Base-by-base conservation (phyloP, 176 grass and related monocot species). In the Paspalum notatum region DNA sequence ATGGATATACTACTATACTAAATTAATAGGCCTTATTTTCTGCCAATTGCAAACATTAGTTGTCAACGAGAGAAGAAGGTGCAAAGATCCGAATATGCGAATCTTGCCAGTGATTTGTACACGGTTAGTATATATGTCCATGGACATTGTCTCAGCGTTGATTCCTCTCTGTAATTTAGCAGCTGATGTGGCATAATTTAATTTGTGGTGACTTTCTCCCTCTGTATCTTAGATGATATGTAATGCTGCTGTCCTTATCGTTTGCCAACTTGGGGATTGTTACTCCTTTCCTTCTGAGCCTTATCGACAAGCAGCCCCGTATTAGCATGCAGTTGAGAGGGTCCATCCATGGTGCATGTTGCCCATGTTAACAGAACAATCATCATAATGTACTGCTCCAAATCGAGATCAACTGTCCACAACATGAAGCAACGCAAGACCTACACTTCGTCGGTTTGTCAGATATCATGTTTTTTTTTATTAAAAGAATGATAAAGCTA, bases 71-170 rank as follows among this genome's bases (percentile, higher is more conserved):
- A 24, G 39, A 48, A 68, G 3, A 53, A 26, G 32, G 25, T 54
- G 59, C 4, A 9, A 67, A 81, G 79, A 82, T 82, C 22, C 79
- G 79, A 82, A 82, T 82, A 82, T 72, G 55, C 66, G 62, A 80
- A 11, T 2, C 12, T 18, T 44, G 27, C 12, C 62, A 66, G 32
- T 53, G 32, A 54, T 42, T n/a, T 2, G 7, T 17, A 8, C 2
- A 8, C 2, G 16, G 21, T 49, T 46, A 2, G 1, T 24, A 9
- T 52, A 55, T 82, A 62, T 8, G 25, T 2, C 39, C 16, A 22
- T 69, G 20, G 42, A 17, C 5, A 12, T 32, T 2, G 42, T 59
- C 24, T 63, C 6, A 40, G 70, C 32, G 12, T 20, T 66, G 50
- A 21, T 39, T 60, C 22, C 22, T 22, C 3, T 0, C 43, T 58